Base-by-base conservation (phyloP, 352 stramenopile genomes). In the Globisporangium acanthophoron region DNA sequence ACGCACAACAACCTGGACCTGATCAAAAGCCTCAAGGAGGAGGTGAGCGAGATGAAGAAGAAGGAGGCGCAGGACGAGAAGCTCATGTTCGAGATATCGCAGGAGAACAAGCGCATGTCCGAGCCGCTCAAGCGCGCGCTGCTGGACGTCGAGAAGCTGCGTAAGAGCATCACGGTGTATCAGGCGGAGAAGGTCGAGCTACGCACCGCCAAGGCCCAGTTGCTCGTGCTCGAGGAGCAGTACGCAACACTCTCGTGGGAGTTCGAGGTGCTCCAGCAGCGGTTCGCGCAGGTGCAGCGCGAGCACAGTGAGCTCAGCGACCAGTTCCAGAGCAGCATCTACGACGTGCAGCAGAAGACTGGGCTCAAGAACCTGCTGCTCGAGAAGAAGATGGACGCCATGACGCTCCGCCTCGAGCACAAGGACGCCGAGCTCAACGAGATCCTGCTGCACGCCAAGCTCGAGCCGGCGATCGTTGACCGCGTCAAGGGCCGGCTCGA, bases 1-100 rank as follows among this genome's bases (percentile, higher is more conserved):
- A 98, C 92, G 43, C 94, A 98, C 71, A 98, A 97, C 67, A 98
- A 98, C 68, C 66, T 98, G n/a, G 94, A 98, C 59, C 69, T 98
- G 27, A 98, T 98, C 80, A 97, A 97, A 65, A 89, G 70, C 6
- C 70, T 98, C 8, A 98, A 98, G 61, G 96, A 98, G 70, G 93
- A 98, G 62, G 89, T 98, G 29, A 71, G 71, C 18, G 86, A 97
- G 56, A 96, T 98, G 81, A 92, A 95, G 69, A 97, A 97, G 62
- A 94, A 97, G 64, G 91, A 99, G 71, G 88, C 87, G 21, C 77
- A 90, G 61, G 95, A 98, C 66, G 88, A 98, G 63, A 96, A 96
- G 61, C 75, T 90, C 53, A 95, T 99, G 79, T 93, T 96, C 54
- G 90, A 98, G 65, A 97, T 98, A 60, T 90, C 86, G 1, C 85